Evolutionary conservation across 805 yeast genomes (phyloP).

Genomic region (Ogataea saltuana): DNA sequence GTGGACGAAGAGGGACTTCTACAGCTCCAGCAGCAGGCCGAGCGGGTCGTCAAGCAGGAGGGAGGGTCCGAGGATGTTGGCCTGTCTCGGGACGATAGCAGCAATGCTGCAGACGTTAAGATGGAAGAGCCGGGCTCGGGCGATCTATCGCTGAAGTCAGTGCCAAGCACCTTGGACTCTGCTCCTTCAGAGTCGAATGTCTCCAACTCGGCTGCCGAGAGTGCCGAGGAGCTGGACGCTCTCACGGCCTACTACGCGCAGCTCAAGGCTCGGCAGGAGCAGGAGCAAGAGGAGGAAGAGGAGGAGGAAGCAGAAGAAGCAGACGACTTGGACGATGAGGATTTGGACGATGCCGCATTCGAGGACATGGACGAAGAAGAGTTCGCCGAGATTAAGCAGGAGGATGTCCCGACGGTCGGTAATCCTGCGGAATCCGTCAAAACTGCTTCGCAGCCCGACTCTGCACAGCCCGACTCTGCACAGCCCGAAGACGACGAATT

Average conservation of each 20-base stretch:
- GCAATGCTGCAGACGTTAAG: conserved; percentile 19
- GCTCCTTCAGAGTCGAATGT: conserved; percentile 4
- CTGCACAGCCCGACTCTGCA: no score
- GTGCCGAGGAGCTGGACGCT: conserved; percentile 71
- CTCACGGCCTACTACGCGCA: conserved; percentile 75
- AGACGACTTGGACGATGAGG: conserved; percentile 34
- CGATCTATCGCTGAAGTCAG: conserved; percentile 7
- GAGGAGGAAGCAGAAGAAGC: conserved; percentile 43
- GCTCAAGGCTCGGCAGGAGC: conserved; percentile 67
- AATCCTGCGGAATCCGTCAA: conserved; percentile 12
- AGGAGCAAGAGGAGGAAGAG: conserved; percentile 52
- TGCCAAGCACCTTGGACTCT: conserved; percentile 10
- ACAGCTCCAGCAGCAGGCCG: conserved; percentile 11
- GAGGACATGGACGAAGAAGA: conserved; percentile 16
- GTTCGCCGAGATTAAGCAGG: conserved; percentile 11
- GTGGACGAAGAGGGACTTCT: conserved; percentile 29
- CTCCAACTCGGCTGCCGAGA: conserved; percentile 38
- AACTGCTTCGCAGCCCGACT: conserved; percentile 27
- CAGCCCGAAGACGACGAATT: conserved; percentile 24
- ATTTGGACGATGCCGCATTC: conserved; percentile 19
- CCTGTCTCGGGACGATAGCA: conserved; percentile 20
- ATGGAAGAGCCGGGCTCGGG: conserved; percentile 13
- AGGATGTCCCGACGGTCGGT: background rate
- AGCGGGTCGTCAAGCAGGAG: conserved; percentile 5
- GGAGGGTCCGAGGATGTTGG: conserved; percentile 16